Percentiles rank a stretch among this genome's conserved stretches.
Evolutionary conservation across 345 rosid genomes (phyloP).

Genomic region (Gossypium stocksii): DNA sequence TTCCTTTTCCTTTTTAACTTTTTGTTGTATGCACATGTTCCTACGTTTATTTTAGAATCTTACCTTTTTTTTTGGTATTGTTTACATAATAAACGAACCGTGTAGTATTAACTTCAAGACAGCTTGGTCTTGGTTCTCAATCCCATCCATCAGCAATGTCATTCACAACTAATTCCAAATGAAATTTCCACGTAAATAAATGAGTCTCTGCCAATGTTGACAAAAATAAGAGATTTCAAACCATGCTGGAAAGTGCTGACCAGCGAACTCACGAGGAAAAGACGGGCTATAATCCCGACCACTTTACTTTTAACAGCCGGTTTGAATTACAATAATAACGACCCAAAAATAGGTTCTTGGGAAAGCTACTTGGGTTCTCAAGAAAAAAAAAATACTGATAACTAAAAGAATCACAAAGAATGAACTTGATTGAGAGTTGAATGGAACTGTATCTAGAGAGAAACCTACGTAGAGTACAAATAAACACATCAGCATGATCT

Average conservation of each 20-base stretch:
- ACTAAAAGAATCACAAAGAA: background rate
- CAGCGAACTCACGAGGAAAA: background rate
- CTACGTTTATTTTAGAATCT: background rate
- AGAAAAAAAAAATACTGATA: background rate
- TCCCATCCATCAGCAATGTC: background rate
- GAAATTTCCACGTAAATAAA: background rate
- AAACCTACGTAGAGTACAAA: background rate
- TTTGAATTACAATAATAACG: background rate
- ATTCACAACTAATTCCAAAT: background rate
- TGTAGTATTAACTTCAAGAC: background rate
- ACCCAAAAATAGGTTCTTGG: background rate
- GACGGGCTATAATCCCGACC: background rate
- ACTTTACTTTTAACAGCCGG: background rate
- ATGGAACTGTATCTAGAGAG: background rate
- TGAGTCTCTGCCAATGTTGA: background rate
- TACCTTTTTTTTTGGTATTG: background rate
- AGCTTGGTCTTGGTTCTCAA: background rate
- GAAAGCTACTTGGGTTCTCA: background rate
- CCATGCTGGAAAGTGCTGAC: background rate
- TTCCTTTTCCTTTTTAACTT: background rate
- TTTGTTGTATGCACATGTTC: background rate
- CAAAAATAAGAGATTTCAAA: background rate
- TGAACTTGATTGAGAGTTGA: background rate
- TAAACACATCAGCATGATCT: slow-evolving; percentile 79
- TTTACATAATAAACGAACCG: background rate